phyloP scores from a whole-genome alignment of 345 rosid species.

The Raphanus sativus region DNA sequence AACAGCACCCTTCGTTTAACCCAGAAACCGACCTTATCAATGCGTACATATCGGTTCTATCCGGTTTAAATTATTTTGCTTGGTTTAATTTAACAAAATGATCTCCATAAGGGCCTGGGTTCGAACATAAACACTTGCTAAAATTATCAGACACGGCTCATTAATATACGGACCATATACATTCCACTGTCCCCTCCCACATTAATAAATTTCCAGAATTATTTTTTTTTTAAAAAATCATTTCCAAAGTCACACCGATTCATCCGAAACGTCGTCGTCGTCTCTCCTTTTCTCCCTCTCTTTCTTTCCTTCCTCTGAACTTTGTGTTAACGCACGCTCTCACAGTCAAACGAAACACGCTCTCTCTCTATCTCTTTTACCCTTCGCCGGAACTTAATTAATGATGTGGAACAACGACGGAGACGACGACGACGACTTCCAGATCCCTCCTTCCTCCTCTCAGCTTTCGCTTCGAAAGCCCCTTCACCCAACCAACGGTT shows the following conservation, averaged over 20 bases:
- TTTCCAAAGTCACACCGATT: not conserved
- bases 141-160: not conserved
- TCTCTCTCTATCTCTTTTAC: conserved; percentile 1
- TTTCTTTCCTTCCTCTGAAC: not conserved
- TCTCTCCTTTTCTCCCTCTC: not conserved
- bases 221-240: not conserved
- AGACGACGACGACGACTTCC: conserved; percentile 60
- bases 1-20: not conserved
- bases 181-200: not conserved
- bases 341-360: conserved; percentile 5
- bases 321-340: not conserved
- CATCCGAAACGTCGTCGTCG: conserved; percentile 23
- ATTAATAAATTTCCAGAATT: not conserved
- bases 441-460: conserved; percentile 45
- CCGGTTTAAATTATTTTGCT: too few relatives aligned
- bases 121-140: not conserved
- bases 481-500: conserved; percentile 38
- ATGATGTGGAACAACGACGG: conserved; percentile 12
- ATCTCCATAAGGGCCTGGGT: too few relatives aligned
- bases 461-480: conserved; percentile 38
- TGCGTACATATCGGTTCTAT: too few relatives aligned
- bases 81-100: too few relatives aligned
- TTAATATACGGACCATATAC: not conserved
- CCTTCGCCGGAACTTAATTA: conserved; percentile 6
- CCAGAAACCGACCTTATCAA: not conserved